These are phyloP conservation scores for Nitzschia inconspicua DNA, from an alignment of 108 stramenopile species.

Conservation along the genomic window DNA sequence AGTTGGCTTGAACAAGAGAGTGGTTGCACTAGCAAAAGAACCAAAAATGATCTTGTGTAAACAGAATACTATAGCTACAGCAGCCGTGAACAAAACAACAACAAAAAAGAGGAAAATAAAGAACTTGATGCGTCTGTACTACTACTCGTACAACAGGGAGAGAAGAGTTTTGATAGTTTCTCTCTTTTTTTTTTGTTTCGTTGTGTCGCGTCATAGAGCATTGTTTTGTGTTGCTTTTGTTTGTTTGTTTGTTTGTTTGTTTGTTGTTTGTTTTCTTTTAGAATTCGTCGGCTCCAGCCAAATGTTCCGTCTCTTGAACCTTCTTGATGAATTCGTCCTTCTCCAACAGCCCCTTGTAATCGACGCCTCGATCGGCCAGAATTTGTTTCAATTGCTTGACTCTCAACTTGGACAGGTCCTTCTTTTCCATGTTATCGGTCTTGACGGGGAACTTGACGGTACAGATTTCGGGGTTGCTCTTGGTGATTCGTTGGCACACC, in stretches of 20 bases:
- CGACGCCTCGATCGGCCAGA: slow-evolving; percentile 93
- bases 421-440: slow-evolving; percentile 89
- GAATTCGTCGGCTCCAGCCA: slow-evolving; percentile 49
- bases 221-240: not conserved
- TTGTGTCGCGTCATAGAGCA: no score
- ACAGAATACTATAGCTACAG: no score
- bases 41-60: no score
- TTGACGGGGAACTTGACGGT: slow-evolving; percentile 93
- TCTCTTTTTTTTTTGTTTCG: no score
- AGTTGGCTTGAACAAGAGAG: no score
- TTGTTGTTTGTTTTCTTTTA: slow-evolving; percentile 20
- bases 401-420: slow-evolving; percentile 93
- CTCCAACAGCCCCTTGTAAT: slow-evolving; percentile 96
- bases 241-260: no score
- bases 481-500: slow-evolving; percentile 82
- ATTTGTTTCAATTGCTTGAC: slow-evolving; percentile 98
- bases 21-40: no score
- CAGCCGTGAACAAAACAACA: no score
- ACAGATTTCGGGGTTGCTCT: slow-evolving; percentile 87
- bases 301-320: slow-evolving; percentile 93
- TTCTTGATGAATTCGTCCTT: slow-evolving; percentile 98
- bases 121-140: no score
- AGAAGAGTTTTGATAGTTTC: no score
- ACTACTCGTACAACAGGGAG: no score
- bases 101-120: no score